Base-by-base conservation (phyloP, 768 basidiomycete species). In the Zangia roseola region DNA sequence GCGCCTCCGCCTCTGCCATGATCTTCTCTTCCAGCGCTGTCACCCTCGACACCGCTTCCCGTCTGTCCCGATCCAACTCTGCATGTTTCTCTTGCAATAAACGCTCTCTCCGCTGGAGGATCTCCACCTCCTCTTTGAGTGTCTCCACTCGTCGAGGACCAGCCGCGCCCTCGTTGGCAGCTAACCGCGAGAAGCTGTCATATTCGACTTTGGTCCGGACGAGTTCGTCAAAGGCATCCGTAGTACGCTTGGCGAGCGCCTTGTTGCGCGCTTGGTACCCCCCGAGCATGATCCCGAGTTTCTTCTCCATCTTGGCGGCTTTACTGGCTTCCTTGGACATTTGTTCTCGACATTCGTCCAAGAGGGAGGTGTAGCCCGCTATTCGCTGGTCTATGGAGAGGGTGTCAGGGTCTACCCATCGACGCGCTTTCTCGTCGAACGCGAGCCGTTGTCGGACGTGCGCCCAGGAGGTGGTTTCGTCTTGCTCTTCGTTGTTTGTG, bases 81-180 rank as follows among this genome's bases (percentile, higher is more conserved):
- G 81, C 83, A 68, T 95, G 97, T 41, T 82, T 73, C 56, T 79
- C 79, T 70, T 99, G 97, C 56, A 97, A 71, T 58, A 81, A 69
- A 45, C 77, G 72, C 70, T 97, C 97, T 56, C 89, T 75, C 50
- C 76, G 71, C 64, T 91, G 86, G 24, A 98, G 75, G 53, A 71
- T 74, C 31, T 88, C 86, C 20, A 97, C 94, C 64, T 97, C 94
- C 59, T 92, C 91, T 64, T 83, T 83, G 56, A 97, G 77, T n/a
- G 76, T 72, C 40, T 82, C 83, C 43, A 93, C 76, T 37, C 95
- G 72, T 45, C 83, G 78, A 10, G 94, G 94, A 4, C 88, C 91
- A 43, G 82, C 80, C 2, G 79, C 85, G 20, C 72, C 66, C 72
- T 99, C 97, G 58, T 85, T 83, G 39, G 72, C 68, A 44, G 79